phyloP scores from a whole-genome alignment of 805 yeast species.

The Saccharomycopsis javanensis region DNA sequence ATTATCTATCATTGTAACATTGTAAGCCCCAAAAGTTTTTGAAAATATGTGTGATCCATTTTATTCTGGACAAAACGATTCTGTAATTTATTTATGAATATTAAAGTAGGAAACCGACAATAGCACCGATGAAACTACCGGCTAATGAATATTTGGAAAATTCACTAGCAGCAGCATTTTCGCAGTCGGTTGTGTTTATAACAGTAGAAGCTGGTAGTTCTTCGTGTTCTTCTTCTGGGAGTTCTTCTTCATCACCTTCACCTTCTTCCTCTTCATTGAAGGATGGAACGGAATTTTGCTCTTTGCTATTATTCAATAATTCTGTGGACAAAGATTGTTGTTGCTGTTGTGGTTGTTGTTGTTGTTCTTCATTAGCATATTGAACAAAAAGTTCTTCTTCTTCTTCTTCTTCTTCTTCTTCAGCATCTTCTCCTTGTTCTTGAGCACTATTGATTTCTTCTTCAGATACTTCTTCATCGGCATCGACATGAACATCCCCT shows the following conservation, averaged over 20 bases:
- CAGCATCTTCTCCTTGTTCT: neutral
- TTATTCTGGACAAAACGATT: too few species aligned
- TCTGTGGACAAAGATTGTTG: neutral
- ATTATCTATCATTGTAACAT: too few species aligned
- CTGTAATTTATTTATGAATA: neutral
- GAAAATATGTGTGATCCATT: neutral
- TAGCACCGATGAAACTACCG: neutral
- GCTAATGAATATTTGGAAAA: neutral
- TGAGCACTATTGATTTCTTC: conserved; percentile 12
- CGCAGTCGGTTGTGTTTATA: neutral
- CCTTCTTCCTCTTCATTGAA: neutral
- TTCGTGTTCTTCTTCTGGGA: conserved; percentile 1
- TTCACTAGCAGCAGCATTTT: neutral
- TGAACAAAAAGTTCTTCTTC: neutral
- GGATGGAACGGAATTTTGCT: neutral
- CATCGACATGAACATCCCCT: conserved; percentile 25
- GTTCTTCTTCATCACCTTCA: neutral
- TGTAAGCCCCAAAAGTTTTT: neutral
- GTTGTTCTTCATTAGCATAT: neutral
- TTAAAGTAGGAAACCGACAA: neutral
- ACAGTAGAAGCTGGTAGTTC: conserved; percentile 5
- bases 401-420: conserved; percentile 4
- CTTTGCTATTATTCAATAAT: neutral
- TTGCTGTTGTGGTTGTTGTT: neutral
- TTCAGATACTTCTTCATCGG: conserved; percentile 19